Evolutionary conservation across 2,329 filamentous ascomycete species (phyloP), one percentile per base, ranked within the genome.

Genomic region (Sarocladiaceae sp.): DNA sequence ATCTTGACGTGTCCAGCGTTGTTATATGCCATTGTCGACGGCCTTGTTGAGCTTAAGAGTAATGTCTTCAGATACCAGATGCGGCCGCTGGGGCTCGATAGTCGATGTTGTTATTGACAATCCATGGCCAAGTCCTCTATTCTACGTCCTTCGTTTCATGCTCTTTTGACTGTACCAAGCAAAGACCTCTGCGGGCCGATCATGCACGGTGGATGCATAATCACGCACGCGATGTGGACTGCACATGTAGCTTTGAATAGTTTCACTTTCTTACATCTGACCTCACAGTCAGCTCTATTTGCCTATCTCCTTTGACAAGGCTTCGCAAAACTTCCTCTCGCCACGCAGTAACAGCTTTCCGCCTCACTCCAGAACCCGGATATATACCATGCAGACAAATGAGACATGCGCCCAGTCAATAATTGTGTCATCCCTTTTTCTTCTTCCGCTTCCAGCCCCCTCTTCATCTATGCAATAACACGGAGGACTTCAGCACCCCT

Each of bases 361-460:
- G 10, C 22, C 5, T 13, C 15, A 8, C 22, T 26, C 31, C 26
- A 4, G 11, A 18, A 37, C 25, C 47, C 29, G 47, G 47, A 50
- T 50, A 50, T 50, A 50, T 50, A 36, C 29, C 33, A 50, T 50
- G 47, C 47, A 50, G 47, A 50, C 47, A 50, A 50, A 50, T 36
- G 47, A 50, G 47, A 50, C 29, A 37, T 36, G 22, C 47, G 47
- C 47, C 47, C 17, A 48, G 29, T 22, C 44, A 22, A 23, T 48
- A 18, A 33, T n/a, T 35, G 29, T 36, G 23, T 18, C 33, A 33
- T 37, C 33, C 28, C 47, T 50, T 50, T 50, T 50, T 22, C 47
- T 50, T 33, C 10, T 20, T 37, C 11, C 11, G n/a, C 13, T 47
- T 28, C 25, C 7, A 29, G 6, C 15, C 47, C 26, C 29, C 28